Evolutionary conservation across 164 flowering plant species (phyloP).

Genomic region (Nymphaea colorata): DNA sequence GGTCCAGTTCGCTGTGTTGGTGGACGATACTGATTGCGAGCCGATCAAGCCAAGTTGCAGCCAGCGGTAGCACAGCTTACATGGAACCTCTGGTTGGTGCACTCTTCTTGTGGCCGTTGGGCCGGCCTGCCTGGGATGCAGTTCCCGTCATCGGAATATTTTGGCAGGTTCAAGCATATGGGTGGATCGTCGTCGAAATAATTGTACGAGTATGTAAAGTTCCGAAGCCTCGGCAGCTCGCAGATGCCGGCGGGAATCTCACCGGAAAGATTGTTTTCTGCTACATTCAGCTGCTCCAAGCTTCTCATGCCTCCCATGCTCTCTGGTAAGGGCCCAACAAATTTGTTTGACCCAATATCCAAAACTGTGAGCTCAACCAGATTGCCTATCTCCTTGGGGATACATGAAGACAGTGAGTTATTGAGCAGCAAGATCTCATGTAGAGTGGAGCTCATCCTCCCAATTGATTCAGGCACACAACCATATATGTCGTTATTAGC

Average conservation of each 20-base stretch:
- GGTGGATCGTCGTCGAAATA: slow-evolving; percentile 23
- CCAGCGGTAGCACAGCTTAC: too few species aligned
- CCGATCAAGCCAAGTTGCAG: too few species aligned
- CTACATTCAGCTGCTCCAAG: slow-evolving; percentile 20
- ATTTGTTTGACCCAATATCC: slow-evolving; percentile 14
- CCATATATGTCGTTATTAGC: slow-evolving; percentile 31
- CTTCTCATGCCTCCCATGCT: slow-evolving; percentile 13
- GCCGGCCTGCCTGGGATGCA: slow-evolving; percentile 24
- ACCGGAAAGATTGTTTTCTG: slow-evolving; percentile 28
- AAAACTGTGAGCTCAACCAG: slow-evolving; percentile 25
- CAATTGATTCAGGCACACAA: slow-evolving; percentile 32
- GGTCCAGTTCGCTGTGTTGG: too few species aligned
- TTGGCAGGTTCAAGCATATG: slow-evolving; percentile 11
- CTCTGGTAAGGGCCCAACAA: slow-evolving; percentile 25
- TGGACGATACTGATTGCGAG: too few species aligned
- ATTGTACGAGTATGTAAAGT: slow-evolving; percentile 31
- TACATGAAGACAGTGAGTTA: slow-evolving; percentile 23
- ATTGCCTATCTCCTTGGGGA: slow-evolving; percentile 27
- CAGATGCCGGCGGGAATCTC: slow-evolving; percentile 25
- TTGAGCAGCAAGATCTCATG: slow-evolving; percentile 28
- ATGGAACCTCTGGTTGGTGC: not conserved
- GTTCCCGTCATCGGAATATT: slow-evolving; percentile 25
- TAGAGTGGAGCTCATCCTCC: slow-evolving; percentile 26
- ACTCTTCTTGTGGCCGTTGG: slow-evolving; percentile 19
- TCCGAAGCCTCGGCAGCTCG: slow-evolving; percentile 17